Percentiles rank a stretch among this genome's conserved stretches.
Evolutionary conservation across 2,329 filamentous ascomycete species (phyloP).

Genomic region (Ophiocordyceps australis): DNA sequence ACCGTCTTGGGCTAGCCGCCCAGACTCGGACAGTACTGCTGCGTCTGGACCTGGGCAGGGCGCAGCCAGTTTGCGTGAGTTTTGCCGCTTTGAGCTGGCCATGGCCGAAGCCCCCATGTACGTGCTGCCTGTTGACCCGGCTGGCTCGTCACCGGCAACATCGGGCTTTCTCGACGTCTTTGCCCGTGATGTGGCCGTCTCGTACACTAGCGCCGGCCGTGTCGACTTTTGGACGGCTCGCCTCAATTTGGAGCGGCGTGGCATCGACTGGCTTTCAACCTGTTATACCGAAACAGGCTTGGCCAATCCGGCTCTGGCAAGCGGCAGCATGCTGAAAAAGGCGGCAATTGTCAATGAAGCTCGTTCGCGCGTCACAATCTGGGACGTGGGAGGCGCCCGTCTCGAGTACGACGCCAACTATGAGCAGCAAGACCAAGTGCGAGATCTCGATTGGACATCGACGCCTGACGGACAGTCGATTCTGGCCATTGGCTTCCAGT

Average conservation of each 20-base stretch:
- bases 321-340: slow-evolving; percentile 74
- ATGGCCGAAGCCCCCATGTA: slow-evolving; percentile 39
- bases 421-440: slow-evolving; percentile 53
- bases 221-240: slow-evolving; percentile 76
- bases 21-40: slow-evolving; percentile 19
- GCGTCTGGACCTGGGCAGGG: slow-evolving; percentile 6
- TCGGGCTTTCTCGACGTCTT: slow-evolving; percentile 76
- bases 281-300: slow-evolving; percentile 68
- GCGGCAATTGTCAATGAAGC: slow-evolving; percentile 62
- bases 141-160: slow-evolving; percentile 50
- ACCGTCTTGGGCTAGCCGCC: too few relatives aligned
- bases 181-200: slow-evolving; percentile 69
- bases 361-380: slow-evolving; percentile 67
- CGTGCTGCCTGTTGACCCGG: slow-evolving; percentile 71
- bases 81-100: slow-evolving; percentile 53
- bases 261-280: slow-evolving; percentile 67
- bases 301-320: slow-evolving; percentile 54
- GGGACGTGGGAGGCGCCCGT: slow-evolving; percentile 69
- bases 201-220: slow-evolving; percentile 57
- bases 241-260: slow-evolving; percentile 38
- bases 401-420: slow-evolving; percentile 70
- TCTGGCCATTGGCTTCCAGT: slow-evolving; percentile 81
- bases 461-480: slow-evolving; percentile 82
- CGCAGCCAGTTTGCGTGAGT: slow-evolving; percentile 36
- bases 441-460: slow-evolving; percentile 85